Percentiles rank a stretch among this genome's conserved stretches.
Conservation (phyloP, 495 filamentous ascomycete genomes). For the Halenospora varia region DNA sequence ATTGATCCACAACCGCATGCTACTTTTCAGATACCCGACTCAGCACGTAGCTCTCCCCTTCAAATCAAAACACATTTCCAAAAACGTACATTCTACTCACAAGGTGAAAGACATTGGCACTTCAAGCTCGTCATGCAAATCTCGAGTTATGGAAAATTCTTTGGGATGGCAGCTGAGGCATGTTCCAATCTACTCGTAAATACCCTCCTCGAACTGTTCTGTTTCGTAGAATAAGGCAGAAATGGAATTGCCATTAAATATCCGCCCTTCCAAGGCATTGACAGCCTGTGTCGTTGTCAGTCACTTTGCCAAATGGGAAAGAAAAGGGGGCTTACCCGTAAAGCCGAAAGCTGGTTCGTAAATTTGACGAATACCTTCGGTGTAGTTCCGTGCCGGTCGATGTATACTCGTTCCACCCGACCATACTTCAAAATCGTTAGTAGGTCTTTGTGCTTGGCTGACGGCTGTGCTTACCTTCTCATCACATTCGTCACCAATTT, state of each 20-base stretch:
- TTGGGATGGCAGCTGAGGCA: too few relatives aligned
- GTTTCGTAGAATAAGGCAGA: slow-evolving; percentile 71
- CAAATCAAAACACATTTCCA: too few relatives aligned
- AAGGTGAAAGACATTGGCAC: too few relatives aligned
- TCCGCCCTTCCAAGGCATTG: slow-evolving; percentile 76
- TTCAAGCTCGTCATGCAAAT: too few relatives aligned
- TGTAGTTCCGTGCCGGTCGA: slow-evolving; percentile 51
- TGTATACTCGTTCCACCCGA: slow-evolving; percentile 75
- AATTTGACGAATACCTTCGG: slow-evolving; percentile 88
- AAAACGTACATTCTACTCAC: too few relatives aligned
- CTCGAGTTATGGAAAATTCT: too few relatives aligned
- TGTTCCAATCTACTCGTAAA: too few relatives aligned
- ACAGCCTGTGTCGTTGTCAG: slow-evolving; percentile 50
- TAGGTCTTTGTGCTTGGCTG: background rate
- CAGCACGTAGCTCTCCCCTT: too few relatives aligned
- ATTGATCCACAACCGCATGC: too few relatives aligned
- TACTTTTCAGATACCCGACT: too few relatives aligned
- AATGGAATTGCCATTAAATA: slow-evolving; percentile 84
- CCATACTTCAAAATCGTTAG: slow-evolving; percentile 58
- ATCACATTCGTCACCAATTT: slow-evolving; percentile 90
- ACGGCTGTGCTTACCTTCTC: slow-evolving; percentile 57
- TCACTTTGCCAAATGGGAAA: background rate
- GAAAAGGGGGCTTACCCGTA: slow-evolving; percentile 41
- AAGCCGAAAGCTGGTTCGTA: slow-evolving; percentile 69
- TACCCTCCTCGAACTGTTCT: slow-evolving; percentile 72